A percentile compares a stretch with the other conserved stretches of the same genome.
Conservation (phyloP, 306 rosid species). For the Myrica gale region DNA sequence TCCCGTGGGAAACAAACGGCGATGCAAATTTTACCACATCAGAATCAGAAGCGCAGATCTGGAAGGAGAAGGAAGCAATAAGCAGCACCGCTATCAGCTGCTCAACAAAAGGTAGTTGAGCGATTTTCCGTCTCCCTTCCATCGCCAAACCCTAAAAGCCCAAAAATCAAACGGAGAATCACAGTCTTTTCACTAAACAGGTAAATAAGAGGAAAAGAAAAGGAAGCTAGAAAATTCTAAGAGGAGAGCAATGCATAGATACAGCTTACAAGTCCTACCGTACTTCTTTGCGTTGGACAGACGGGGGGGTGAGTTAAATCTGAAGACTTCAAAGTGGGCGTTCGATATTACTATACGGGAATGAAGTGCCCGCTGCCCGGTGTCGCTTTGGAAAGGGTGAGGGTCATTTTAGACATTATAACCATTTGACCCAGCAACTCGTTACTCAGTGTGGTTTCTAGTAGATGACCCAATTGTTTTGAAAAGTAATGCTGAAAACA, state of each 20-base stretch:
- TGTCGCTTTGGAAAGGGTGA: neutral
- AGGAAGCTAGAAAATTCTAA: neutral
- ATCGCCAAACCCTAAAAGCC: neutral
- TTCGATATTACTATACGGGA: too few relatives aligned
- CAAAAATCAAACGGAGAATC: neutral
- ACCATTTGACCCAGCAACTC: neutral
- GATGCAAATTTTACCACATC: constrained; percentile 6
- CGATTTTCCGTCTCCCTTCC: constrained; percentile 2
- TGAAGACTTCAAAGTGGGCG: too few relatives aligned
- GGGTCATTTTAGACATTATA: neutral
- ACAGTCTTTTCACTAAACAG: neutral
- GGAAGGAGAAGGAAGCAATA: constrained; percentile 17
- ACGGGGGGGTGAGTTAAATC: too few relatives aligned
- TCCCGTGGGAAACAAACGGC: too few relatives aligned
- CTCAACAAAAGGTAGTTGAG: neutral
- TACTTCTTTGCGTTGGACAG: too few relatives aligned
- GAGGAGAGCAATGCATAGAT: too few relatives aligned
- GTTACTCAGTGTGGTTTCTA: too few relatives aligned
- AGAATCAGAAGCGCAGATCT: constrained; percentile 25
- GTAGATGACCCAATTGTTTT: too few relatives aligned
- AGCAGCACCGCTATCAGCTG: constrained; percentile 1
- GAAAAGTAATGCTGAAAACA: too few relatives aligned
- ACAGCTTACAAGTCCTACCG: too few relatives aligned
- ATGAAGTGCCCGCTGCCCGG: neutral
- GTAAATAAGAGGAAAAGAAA: neutral